Base-by-base conservation (phyloP, 805 yeast species). In the Cyberlindnera xylosilytica region DNA sequence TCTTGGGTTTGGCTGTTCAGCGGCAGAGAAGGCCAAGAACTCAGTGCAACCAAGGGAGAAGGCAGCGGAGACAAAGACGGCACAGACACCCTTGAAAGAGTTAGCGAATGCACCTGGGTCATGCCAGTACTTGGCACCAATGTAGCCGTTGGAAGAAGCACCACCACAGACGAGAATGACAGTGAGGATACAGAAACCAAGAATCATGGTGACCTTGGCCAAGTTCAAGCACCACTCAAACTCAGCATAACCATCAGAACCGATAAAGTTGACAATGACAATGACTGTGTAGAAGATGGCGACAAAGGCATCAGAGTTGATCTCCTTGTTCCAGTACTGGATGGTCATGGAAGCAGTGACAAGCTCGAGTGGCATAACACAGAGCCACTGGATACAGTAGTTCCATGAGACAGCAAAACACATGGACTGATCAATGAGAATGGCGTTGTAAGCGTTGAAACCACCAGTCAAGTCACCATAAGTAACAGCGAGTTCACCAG, bases 1-100 rank as follows among this genome's bases (percentile, higher is more conserved):
- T 63, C 79, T 74, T 44, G 72, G 71, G 61, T 79, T 78, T 30
- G 67, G 69, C 42, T 82, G 78, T 64, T 81, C 87, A 38, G 83
- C 82, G 40, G 83, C 81, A 37, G 83, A 80, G 45, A 81, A 68
- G 47, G 82, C 86, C 56, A 73, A 72, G 47, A 81, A 65, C 61
- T 81, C 87, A 23, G 81, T 76, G 56, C 87, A 86, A 46, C 81
- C 80, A 50, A 78, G 79, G 0, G 85, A 74, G 65, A 81, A 72
- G 51, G 78, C 74, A 44, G 82, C 80, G 28, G 83, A 77, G 27
- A 78, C 79, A 47, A 81, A 73, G 22, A 78, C 79, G 13, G 78
- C 72, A 64, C 85, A 79, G 44, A 80, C 72, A 63, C 83, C 83
- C 57, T 81, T 81, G 63, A 80, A 79, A 24, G 58, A 54, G 46